Evolutionary conservation across 2,329 filamentous ascomycete species (phyloP), one percentile per base, ranked within the genome.

Genomic region (Aspergillus persii): DNA sequence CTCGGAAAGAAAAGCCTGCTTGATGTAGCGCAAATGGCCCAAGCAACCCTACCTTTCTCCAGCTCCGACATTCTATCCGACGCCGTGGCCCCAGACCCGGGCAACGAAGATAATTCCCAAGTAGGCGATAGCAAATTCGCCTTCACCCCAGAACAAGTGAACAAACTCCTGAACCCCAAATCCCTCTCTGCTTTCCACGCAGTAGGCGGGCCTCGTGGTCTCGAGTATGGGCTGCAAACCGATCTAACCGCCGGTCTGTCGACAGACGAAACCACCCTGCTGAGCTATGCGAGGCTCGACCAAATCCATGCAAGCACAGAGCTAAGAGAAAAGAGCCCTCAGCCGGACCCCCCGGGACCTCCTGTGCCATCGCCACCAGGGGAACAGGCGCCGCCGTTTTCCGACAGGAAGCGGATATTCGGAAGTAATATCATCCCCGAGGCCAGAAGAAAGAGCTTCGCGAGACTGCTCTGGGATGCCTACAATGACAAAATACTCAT

Each of bases 401-500:
- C 70, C 18, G 89, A 91, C 66, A 84, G 89, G 33, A 88, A 83
- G 67, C 84, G 87, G 44, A 80, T 91, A 7, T 92, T 86, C 69
- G 85, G 84, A 58, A 83, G 87, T 62, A 91, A 91, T 66, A 76
- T 79, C 26, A 74, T 89, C 33, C 86, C 86, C 0, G 84, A 83
- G 61, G 83, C 84, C 65, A 88, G 87, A 68, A 80, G 85, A 26
- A 90, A 90, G 70, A 86, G 79, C 33, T 84, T 91, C 54, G 76
- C 87, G 56, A 79, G 85, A 66, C 77, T 91, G 4, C 85, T 86
- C 64, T 91, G 89, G 89, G 87, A 90, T 66, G 88, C 89, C 1
- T 90, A 90, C 75, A 91, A 91, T 71, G 89, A 92, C 74, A 91
- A 91, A 66, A 85, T 91, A 7, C 79, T 91, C 52, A 87, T 90